Base-by-base conservation (phyloP, 192 early-diverging fungal genomes). In the Gaertneriomyces sp. region DNA sequence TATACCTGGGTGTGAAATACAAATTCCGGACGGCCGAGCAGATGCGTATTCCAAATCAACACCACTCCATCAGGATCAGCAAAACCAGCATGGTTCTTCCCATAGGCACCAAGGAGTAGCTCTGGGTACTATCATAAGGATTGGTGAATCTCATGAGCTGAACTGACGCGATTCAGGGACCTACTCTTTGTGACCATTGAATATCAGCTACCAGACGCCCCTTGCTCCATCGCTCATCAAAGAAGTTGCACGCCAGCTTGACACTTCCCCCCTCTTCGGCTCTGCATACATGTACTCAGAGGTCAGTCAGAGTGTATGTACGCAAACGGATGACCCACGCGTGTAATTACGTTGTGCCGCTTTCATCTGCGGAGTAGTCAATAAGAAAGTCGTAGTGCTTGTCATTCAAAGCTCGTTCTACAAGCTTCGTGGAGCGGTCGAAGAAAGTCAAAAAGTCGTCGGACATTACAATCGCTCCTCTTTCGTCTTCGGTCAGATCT, bases 61-160 rank as follows among this genome's bases (percentile, higher is more conserved):
- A 93, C 92, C n/a, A 95, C 67, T 62, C 98, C 98, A 75, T 96
- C 93, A 3, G 94, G 90, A 60, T 98, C 95, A 70, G 89, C 91
- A 6, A 88, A 81, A 25, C 91, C 87, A 52, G 87, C 58, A 7
- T 88, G 83, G 59, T 93, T 94, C 66, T 96, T 93, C 79, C 92
- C 95, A 76, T 98, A 99, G 0, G 96, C 88, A 4, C 88, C 89
- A 1, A 93, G 88, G 7, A 93, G 66, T 14, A 97, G 76, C 76
- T 99, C 95, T 7, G 93, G 89, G 67, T 90, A 90, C 86, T 92
- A 69, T 7, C 4, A 50, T 43, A 68, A 11, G 11, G 1, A 53
- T 52, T 16, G 10, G 49, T 33, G 25, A 33, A 33, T 33, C 25
- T 33, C 25, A 33, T 33, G 25, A 33, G 25, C 25, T 33, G 25